A percentile compares a stretch with the other conserved stretches of the same genome.
These are phyloP conservation scores for Xylaria bambusicola DNA, from an alignment of 495 filamentous ascomycete species.

Conservation along the genomic window DNA sequence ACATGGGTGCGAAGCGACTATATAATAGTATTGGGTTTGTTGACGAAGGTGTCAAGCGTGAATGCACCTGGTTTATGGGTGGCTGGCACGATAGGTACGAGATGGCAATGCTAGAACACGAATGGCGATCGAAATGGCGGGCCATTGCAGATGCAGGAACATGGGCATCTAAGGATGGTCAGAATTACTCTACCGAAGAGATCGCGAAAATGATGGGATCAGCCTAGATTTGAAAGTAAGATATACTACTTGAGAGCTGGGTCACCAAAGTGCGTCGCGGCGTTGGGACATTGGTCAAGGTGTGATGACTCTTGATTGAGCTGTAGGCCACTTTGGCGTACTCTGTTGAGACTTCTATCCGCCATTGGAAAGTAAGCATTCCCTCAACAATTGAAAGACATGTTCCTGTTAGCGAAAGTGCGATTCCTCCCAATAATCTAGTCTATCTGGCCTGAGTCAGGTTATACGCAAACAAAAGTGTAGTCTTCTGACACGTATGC, in stretches of 20 bases:
- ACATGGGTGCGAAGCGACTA: conserved; percentile 40
- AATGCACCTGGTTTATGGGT: conserved; percentile 40
- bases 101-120: conserved; percentile 44
- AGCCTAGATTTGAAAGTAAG: not conserved
- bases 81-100: conserved; percentile 41
- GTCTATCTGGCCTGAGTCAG: not conserved
- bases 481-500: not conserved
- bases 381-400: not conserved
- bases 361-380: not conserved
- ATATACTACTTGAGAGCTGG: not conserved
- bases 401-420: not conserved
- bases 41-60: conserved; percentile 42
- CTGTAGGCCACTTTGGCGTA: not conserved
- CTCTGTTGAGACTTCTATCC: not conserved
- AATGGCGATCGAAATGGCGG: conserved; percentile 20
- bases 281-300: not conserved
- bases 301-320: not conserved
- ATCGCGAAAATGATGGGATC: conserved; percentile 11
- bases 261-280: not conserved
- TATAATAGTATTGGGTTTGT: conserved; percentile 47
- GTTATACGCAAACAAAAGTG: not conserved
- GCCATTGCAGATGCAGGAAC: not conserved
- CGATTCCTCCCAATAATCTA: not conserved
- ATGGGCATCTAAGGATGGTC: not conserved
- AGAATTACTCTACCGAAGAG: conserved; percentile 1